Base-by-base conservation (phyloP, 192 early-diverging fungal genomes). In the Jimgerdemannia lactiflua region DNA sequence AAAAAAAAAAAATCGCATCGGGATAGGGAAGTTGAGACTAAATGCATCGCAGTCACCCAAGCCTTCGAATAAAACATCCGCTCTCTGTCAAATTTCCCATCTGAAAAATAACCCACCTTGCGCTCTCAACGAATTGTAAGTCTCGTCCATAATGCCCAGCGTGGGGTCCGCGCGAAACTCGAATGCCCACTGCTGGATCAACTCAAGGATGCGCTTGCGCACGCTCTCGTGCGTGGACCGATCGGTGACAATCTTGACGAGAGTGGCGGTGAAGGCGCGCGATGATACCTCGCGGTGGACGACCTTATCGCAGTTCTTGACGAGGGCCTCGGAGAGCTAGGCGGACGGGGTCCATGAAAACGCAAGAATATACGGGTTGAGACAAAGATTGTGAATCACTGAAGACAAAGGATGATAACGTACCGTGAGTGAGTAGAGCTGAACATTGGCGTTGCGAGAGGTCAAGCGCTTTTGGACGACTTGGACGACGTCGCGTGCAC, bases 181-280 rank as follows among this genome's bases (percentile, higher is more conserved):
- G 79, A 92, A 92, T 1, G 94, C 91, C 92, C 98, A 99, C 70
- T 92, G 88, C 84, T 97, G 95, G 79, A 99, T 94, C 65, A 93
- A 81, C 43, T 96, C 96, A 43, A 97, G 84, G 44, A 95, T 91
- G 77, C 94, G 85, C 65, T 88, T 90, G 77, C 91, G 87, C 4
- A 96, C 94, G 11, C 87, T 89, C n/a, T 89, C 90, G 76, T 98
- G 96, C 2, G 91, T 90, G 7, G 86, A 80, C 85, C 89, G 69
- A 77, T 93, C 92, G 49, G 88, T 90, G 29, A 97, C 76, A 10
- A 94, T 86, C 67, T 91, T 89, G 4, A 89, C 88, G 41, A 99
- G 82, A 3, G 93, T 86, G 4, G 92, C 88, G 40, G 96, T 92
- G 77, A 98, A 97, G 0, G 90, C 85, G 2, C 96, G 89, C 4